A percentile compares a stretch with the other conserved stretches of the same genome.
Evolutionary conservation across 1,139 yeast species (phyloP).

Genomic region (Kluyveromyces sp.): DNA sequence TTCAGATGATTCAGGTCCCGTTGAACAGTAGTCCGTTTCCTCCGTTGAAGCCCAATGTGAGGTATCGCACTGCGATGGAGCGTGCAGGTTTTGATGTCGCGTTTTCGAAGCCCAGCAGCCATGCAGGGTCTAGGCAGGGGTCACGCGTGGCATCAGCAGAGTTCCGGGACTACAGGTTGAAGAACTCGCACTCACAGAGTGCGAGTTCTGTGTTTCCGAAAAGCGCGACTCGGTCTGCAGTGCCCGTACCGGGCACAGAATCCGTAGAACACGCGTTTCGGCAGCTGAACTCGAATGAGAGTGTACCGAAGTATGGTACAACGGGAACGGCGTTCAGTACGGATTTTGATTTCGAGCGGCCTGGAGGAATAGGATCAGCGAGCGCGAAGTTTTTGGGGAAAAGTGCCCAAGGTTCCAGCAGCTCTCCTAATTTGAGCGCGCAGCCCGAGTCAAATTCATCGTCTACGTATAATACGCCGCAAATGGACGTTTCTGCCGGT

Average conservation of each 20-base stretch:
- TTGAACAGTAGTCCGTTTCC: constrained; percentile 44
- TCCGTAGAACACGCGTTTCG: constrained; percentile 1
- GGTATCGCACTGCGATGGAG: constrained; percentile 56
- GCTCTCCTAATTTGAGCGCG: constrained; percentile 1
- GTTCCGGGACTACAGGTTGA: not conserved
- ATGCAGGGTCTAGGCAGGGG: not conserved
- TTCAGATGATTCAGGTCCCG: constrained; percentile 7
- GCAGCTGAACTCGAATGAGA: not conserved
- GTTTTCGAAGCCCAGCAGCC: constrained; percentile 4
- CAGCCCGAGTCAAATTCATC: constrained; percentile 4
- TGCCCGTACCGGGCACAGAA: not conserved
- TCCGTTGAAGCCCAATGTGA: constrained; percentile 47
- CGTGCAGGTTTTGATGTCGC: constrained; percentile 58
- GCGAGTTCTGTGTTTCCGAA: not conserved
- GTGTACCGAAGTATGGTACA: not conserved
- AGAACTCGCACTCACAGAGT: constrained; percentile 1
- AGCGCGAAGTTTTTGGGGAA: not conserved
- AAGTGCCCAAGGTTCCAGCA: not conserved
- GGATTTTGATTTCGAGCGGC: not conserved
- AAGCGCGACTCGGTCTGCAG: not conserved
- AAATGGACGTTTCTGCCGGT: not conserved
- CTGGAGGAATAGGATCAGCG: not conserved
- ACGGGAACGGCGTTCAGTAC: not conserved
- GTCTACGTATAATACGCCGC: constrained; percentile 5
- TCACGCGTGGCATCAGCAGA: not conserved